Conservation (phyloP, 768 basidiomycete genomes). For the Lactarius hengduanensis region DNA sequence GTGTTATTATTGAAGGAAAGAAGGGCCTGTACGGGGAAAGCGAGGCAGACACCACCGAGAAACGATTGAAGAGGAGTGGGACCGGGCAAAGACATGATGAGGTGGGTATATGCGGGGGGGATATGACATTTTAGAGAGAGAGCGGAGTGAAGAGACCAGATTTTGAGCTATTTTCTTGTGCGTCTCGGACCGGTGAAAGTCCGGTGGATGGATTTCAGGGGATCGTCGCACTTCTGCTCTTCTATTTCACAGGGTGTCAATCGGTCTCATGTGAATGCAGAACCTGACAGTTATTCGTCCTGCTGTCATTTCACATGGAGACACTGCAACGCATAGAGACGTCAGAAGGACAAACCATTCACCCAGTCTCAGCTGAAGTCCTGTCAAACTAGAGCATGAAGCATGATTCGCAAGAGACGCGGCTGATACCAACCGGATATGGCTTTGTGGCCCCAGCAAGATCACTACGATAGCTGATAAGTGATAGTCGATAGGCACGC, state of each 20-base stretch:
- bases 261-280: not conserved
- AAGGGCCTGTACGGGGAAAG: slow-evolving; percentile 52
- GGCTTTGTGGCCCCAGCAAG: not conserved
- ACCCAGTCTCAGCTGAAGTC: not conserved
- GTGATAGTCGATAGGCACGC: not conserved
- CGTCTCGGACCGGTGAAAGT: not conserved
- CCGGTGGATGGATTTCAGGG: not conserved
- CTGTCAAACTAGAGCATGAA: not conserved
- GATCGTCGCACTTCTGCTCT: not conserved
- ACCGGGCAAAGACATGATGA: slow-evolving; percentile 11
- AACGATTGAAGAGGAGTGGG: slow-evolving; percentile 48
- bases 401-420: no score
- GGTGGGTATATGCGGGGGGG: slow-evolving; percentile 10
- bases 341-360: not conserved
- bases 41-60: slow-evolving; percentile 53
- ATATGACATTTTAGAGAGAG: not conserved
- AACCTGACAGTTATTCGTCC: not conserved
- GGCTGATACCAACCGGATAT: not conserved
- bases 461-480: not conserved
- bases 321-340: not conserved
- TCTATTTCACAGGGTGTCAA: slow-evolving; percentile 2
- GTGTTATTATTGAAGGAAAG: slow-evolving; percentile 53
- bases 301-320: not conserved
- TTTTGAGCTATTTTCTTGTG: not conserved
- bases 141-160: not conserved